A percentile compares a stretch with the other conserved stretches of the same genome.
Evolutionary conservation across 2,329 filamentous ascomycete genomes (phyloP).

Genomic region (Cladosporium sp.): DNA sequence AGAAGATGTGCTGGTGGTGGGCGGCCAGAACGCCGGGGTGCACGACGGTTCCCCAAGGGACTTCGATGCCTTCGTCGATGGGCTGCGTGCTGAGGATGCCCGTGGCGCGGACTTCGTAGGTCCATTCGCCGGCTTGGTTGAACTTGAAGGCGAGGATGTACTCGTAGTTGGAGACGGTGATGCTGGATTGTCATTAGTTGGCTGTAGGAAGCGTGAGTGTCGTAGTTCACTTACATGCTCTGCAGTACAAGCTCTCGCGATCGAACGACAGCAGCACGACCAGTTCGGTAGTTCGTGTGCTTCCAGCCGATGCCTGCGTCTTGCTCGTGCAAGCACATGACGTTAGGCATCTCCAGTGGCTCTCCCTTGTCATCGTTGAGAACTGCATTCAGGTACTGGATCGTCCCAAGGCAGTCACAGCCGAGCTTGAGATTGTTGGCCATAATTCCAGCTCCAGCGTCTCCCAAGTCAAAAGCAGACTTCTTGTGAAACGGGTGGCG

Average conservation of each 20-base stretch:
- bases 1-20: constrained; percentile 77
- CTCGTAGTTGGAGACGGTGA: constrained; percentile 67
- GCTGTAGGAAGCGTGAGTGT: not conserved
- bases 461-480: constrained; percentile 69
- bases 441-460: constrained; percentile 65
- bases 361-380: constrained; percentile 62
- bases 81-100: constrained; percentile 68
- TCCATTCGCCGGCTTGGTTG: constrained; percentile 67
- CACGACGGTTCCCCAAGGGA: constrained; percentile 68
- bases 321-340: constrained; percentile 70
- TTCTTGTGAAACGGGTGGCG: constrained; percentile 69
- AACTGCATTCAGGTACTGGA: constrained; percentile 65
- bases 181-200: not conserved
- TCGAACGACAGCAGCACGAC: constrained; percentile 62
- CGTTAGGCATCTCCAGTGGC: constrained; percentile 62
- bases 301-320: constrained; percentile 70
- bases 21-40: constrained; percentile 68
- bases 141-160: constrained; percentile 73
- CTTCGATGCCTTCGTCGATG: constrained; percentile 64
- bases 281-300: constrained; percentile 70
- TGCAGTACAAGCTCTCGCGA: constrained; percentile 67
- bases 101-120: constrained; percentile 68
- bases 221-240: constrained; percentile 48
- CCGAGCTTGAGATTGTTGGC: constrained; percentile 69
- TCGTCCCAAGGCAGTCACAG: constrained; percentile 69